Base-by-base conservation (phyloP, 2,329 filamentous ascomycete genomes). In the Coniochaeta sp. region DNA sequence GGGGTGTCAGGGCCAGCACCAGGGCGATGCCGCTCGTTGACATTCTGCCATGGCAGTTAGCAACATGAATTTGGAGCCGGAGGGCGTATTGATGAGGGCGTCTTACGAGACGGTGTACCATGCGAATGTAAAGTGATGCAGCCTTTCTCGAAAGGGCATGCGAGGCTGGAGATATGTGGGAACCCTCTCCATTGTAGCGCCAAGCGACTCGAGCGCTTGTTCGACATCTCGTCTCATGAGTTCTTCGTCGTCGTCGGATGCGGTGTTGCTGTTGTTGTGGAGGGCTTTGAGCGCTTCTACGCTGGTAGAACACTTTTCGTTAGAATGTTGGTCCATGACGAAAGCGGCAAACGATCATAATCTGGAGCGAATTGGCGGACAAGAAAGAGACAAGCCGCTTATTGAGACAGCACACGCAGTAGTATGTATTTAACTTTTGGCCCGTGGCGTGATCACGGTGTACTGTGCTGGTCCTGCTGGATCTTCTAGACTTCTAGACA, bases 41-140 rank as follows among this genome's bases (percentile, higher is more conserved):
- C 61, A 67, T 65, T 22, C 59, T 61, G 33, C 20, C 9, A 10
- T 16, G 14, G 18, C 30, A 45, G 31, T 33, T n/a, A 9, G 12
- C 33, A 33, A 3, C 13, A 46, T 30, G 33, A 30, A n/a, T 7
- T 22, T 4, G 18, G 6, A 40, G 4, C 8, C 14, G 13, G 5
- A 32, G 27, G 22, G 27, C 30, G 5, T n/a, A 28, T 6, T 13
- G 18, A n/a, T 24, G 10, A 40, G 16, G n/a, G n/a, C 18, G 22
- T 53, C 58, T 50, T 57, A 60, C 60, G 63, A 63, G 27, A 66
- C 54, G 1, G 64, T 66, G 56, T 65, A 67, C 64, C 64, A 67
- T 5, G 64, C 64, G 57, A 65, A 66, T 4, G 64, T 67, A 46
- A 67, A 66, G 50, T 67, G 64, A 22, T 58, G 54, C 18, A 66